A percentile compares a stretch with the other conserved stretches of the same genome.
phyloP scores from a whole-genome alignment of 768 basidiomycete species.

The Termitomyces sp. region DNA sequence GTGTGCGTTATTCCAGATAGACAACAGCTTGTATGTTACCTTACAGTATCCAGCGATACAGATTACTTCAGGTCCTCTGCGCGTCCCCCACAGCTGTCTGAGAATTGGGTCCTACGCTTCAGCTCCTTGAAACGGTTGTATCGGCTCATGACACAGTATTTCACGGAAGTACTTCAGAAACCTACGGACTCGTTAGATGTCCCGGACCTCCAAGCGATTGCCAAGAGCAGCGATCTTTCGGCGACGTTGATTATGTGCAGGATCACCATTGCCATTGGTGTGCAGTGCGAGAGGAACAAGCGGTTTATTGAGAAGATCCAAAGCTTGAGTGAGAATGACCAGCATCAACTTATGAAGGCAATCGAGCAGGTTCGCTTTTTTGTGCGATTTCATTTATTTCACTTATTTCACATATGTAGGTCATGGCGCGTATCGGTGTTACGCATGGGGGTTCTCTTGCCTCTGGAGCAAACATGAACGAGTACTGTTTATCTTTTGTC shows the following conservation, averaged over 20 bases:
- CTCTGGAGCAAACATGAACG: constrained; percentile 68
- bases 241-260: constrained; percentile 75
- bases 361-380: constrained; percentile 73
- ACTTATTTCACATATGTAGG: constrained; percentile 31
- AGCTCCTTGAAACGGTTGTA: constrained; percentile 79
- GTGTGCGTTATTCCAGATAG: constrained; percentile 47
- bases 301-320: constrained; percentile 89
- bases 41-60: constrained; percentile 48
- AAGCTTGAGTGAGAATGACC: constrained; percentile 71
- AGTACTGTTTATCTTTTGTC: constrained; percentile 40
- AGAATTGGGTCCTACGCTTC: constrained; percentile 89
- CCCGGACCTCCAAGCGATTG: constrained; percentile 82
- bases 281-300: constrained; percentile 86
- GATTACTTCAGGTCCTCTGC: constrained; percentile 68
- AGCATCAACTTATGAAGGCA: constrained; percentile 87
- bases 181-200: constrained; percentile 75
- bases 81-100: constrained; percentile 59
- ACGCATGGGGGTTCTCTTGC: constrained; percentile 39
- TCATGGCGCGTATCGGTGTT: constrained; percentile 69
- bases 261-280: constrained; percentile 78
- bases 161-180: constrained; percentile 76
- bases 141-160: constrained; percentile 85
- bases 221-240: constrained; percentile 62
- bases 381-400: not conserved
- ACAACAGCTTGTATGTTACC: not conserved